Conservation (phyloP, 1,284 basidiomycete genomes). For the Pyrrhoderma noxium region DNA sequence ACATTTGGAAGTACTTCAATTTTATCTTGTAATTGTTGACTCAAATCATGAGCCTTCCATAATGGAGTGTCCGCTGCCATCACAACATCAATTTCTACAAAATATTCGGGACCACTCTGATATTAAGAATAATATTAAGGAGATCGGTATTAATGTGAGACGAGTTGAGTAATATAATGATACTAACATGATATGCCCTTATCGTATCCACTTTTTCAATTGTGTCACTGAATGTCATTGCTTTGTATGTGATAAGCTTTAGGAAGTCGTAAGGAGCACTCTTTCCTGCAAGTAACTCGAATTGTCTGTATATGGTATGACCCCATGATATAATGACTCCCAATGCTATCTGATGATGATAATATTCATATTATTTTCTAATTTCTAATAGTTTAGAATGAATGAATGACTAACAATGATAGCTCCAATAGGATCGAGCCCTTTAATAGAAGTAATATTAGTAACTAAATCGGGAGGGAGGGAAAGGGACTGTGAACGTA, state of each 20-base stretch:
- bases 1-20: constrained; percentile 89
- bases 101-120: constrained; percentile 55
- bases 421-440: constrained; percentile 76
- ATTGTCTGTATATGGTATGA: constrained; percentile 72
- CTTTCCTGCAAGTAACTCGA: constrained; percentile 84
- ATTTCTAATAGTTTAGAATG: too few species aligned
- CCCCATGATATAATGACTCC: constrained; percentile 82
- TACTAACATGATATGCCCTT: constrained; percentile 70
- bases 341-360: constrained; percentile 55
- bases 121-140: constrained; percentile 32
- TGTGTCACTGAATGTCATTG: constrained; percentile 78
- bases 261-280: constrained; percentile 88
- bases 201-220: constrained; percentile 88
- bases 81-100: constrained; percentile 93
- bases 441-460: constrained; percentile 30
- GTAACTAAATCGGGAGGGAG: background rate
- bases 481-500: constrained; percentile 35
- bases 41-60: constrained; percentile 88
- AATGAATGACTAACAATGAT: constrained; percentile 47
- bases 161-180: background rate
- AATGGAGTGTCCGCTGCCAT: constrained; percentile 86
- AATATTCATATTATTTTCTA: background rate
- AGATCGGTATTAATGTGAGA: background rate
- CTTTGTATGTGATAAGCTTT: constrained; percentile 89
- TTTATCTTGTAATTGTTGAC: constrained; percentile 90